Percentiles rank a stretch among this genome's conserved stretches.
phyloP scores from a whole-genome alignment of 2,329 filamentous ascomycete species.

The Neopestalotiopsis clavispora region DNA sequence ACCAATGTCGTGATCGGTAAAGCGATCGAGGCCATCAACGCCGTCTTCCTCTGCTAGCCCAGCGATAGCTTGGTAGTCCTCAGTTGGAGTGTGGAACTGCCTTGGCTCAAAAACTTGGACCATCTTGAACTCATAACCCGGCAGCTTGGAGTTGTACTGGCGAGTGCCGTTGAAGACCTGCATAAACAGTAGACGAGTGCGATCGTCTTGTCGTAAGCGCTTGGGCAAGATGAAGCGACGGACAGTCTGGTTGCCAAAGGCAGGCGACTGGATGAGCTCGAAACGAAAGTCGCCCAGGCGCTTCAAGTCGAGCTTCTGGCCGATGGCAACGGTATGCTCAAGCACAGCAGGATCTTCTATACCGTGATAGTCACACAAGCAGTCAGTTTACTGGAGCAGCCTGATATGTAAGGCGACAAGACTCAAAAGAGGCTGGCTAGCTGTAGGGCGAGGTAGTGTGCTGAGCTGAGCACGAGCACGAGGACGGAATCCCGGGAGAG shows the following conservation, averaged over 20 bases:
- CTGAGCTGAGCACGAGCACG: neutral
- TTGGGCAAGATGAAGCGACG: constrained; percentile 29
- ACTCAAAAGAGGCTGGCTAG: neutral
- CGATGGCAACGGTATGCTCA: constrained; percentile 6
- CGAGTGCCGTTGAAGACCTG: constrained; percentile 33
- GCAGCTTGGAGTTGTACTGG: constrained; percentile 29
- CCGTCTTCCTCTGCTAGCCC: constrained; percentile 44
- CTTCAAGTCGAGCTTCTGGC: neutral
- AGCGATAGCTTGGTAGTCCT: constrained; percentile 51
- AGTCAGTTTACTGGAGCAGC: constrained; percentile 8
- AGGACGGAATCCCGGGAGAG: neutral
- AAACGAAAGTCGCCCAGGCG: constrained; percentile 11
- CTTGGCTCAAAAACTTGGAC: constrained; percentile 51
- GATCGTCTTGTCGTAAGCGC: constrained; percentile 33
- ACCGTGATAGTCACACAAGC: constrained; percentile 4
- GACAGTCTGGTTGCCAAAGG: neutral
- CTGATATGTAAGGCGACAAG: constrained; percentile 13
- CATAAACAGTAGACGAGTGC: constrained; percentile 49
- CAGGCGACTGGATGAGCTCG: neutral
- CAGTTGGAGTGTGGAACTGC: constrained; percentile 51
- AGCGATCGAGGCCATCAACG: constrained; percentile 20
- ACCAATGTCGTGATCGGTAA: constrained; percentile 43
- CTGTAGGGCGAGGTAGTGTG: neutral
- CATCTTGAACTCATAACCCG: constrained; percentile 41
- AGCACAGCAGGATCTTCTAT: constrained; percentile 12